Evolutionary conservation across 169 alveolate genomes (phyloP), one percentile per base, ranked within the genome.

Genomic region (Toxoplasma gondii): DNA sequence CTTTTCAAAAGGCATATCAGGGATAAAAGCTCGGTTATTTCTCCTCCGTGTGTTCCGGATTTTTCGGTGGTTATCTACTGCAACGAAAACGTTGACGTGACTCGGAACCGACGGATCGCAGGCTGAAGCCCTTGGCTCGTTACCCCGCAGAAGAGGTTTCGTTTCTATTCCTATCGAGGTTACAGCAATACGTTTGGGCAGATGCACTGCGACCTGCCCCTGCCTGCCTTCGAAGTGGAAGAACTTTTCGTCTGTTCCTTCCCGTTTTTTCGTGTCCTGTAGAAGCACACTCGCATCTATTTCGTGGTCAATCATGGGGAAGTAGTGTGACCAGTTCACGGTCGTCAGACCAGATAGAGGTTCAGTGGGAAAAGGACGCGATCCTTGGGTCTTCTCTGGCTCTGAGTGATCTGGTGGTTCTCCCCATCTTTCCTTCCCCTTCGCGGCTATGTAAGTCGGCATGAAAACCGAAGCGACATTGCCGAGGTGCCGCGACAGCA

Each of bases 151-250:
- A 27, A 12, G 90, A 49, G 38, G 38, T 43, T 43, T 74, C 84
- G 44, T 82, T 31, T 41, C 64, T 12, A 82, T 82, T 12, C 67
- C 67, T 41, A 82, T 43, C 34, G 69, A 41, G 12, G 90, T 9
- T 24, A 82, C 44, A 9, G 90, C 90, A 10, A 82, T 31, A 16
- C 29, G 69, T 38, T 43, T 4, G n/a, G 43, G 31, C 5, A 82
- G 64, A 9, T 82, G 38, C 5, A 82, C 39, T 24, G 90, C 41
- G 34, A 82, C 90, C 38, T 82, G 90, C 34, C 90, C 90, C 41
- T 29, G n/a, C 34, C 38, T 7, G 24, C 64, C 67, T 17, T 38
- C 54, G 36, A 43, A 82, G 67, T 82, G 41, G 90, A 82, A 82
- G 38, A 29, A 43, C 29, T 31, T 12, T 19, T 39, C 64, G 29